phyloP scores from a whole-genome alignment of 2,329 filamentous ascomycete species.

The Coniella vitis region DNA sequence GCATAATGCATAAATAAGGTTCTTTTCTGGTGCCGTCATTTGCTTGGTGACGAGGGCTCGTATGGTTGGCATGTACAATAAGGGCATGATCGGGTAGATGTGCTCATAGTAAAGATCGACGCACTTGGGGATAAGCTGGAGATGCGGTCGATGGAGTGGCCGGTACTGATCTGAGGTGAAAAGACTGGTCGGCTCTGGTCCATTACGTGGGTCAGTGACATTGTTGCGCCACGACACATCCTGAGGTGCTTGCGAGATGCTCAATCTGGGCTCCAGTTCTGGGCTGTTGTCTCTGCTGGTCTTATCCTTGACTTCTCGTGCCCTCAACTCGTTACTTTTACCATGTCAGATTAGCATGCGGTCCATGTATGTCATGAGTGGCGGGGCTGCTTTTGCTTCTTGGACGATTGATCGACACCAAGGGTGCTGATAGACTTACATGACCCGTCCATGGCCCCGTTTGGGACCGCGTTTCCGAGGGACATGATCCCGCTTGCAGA shows the following conservation, averaged over 20 bases:
- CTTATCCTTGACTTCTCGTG: conserved; percentile 36
- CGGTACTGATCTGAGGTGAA: conserved; percentile 37
- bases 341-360: neutral
- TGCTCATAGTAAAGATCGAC: conserved; percentile 56
- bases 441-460: conserved; percentile 54
- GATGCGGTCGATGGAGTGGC: conserved; percentile 35
- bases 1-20: conserved; percentile 50
- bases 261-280: conserved; percentile 20
- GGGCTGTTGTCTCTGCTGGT: conserved; percentile 35
- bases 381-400: neutral
- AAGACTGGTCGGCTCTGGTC: conserved; percentile 30
- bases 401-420: neutral
- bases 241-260: conserved; percentile 21
- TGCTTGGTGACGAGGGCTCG: conserved; percentile 40
- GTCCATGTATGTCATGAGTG: neutral
- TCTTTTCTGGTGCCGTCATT: conserved; percentile 32
- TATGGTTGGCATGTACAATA: conserved; percentile 51
- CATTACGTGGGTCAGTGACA: conserved; percentile 24
- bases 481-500: conserved; percentile 59
- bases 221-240: conserved; percentile 26
- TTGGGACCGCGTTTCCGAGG: conserved; percentile 60
- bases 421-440: conserved; percentile 23
- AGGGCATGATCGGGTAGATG: conserved; percentile 58
- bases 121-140: conserved; percentile 44
- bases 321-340: conserved; percentile 46